Evolutionary conservation across 73 alveolate genomes (phyloP).

Genomic region (Stentor roeselii): DNA sequence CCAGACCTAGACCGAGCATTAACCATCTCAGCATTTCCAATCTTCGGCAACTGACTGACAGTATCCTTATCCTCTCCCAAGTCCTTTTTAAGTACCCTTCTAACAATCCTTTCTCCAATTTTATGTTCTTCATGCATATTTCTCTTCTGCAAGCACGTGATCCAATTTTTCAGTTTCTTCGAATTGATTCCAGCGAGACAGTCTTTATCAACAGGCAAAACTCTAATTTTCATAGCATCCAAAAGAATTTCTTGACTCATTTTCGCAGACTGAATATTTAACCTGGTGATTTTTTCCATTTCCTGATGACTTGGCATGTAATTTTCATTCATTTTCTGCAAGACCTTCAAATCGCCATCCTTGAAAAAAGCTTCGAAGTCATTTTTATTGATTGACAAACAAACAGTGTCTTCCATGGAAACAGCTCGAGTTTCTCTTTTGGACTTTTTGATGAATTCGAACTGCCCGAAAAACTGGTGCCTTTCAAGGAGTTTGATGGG

Average conservation of each 20-base stretch:
- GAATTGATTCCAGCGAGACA: neutral
- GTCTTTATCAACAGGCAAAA: neutral
- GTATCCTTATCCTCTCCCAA: no score
- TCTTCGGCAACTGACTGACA: no score
- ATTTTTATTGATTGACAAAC: slow-evolving; percentile 10
- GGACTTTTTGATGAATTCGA: neutral
- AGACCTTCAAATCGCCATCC: neutral
- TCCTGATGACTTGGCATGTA: neutral
- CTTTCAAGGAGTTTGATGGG: neutral
- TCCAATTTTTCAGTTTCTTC: slow-evolving; percentile 2
- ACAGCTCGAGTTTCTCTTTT: slow-evolving; percentile 9
- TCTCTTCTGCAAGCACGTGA: no score
- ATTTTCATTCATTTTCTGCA: neutral
- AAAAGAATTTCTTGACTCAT: neutral
- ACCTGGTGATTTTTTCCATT: neutral
- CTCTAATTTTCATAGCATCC: neutral
- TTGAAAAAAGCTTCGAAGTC: neutral
- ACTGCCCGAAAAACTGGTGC: neutral
- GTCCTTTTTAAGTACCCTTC: no score
- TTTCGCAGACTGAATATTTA: neutral
- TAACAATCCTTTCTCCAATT: no score
- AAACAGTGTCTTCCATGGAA: neutral
- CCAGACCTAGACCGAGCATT: no score
- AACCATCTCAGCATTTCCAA: no score
- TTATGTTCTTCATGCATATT: no score